Base-by-base conservation (phyloP, 23 red algal genomes). In the Chondrus crispus region DNA sequence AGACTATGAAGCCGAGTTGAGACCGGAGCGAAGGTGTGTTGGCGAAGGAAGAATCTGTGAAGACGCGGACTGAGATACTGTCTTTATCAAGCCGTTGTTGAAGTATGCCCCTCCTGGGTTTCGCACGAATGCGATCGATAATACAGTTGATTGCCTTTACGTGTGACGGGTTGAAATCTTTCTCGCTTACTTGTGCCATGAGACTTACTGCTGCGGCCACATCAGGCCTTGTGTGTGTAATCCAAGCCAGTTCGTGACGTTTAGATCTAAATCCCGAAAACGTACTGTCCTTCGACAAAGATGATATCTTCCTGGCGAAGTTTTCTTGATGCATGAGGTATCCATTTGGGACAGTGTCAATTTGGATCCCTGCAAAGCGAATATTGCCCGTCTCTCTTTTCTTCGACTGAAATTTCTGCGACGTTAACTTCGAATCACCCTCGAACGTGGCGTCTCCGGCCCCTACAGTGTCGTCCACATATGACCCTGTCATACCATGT, bases 381-480 rank as follows among this genome's bases (percentile, higher is more conserved):
- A 82, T 29, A 38, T 50, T 53, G 78, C 55, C 78, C 24, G 35
- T 28, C 48, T 58, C 52, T 28, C 46, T 40, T 11, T 50, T 20
- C 24, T 52, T 81, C 13, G 74, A 80, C 16, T 91, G 49, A 28
- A 91, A 91, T 39, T 76, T 76, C 5, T 39, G 71, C 44, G 35
- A 28, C 43, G 6, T 76, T 39, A n/a, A 22, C 28, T 39, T 26
- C 7, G 71, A 37, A 39, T 40, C 22, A 26, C 68, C 75, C 35
- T 42, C 28, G 54, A 91, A 91, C 49, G 68, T 53, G 16, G 44
- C 19, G 10, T 28, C 69, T 55, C 87, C 87, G 14, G 73, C 44
- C 4, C 38, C 40, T 6, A 91, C 19, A 28, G 38, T 80, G 51
- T 91, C 87, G 72, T 91, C 87, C 12, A 81, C 74, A 14, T 88